A percentile compares a stretch with the other conserved stretches of the same genome.
phyloP scores from a whole-genome alignment of 768 basidiomycete genomes.

The Rhizopogon vinicolor region DNA sequence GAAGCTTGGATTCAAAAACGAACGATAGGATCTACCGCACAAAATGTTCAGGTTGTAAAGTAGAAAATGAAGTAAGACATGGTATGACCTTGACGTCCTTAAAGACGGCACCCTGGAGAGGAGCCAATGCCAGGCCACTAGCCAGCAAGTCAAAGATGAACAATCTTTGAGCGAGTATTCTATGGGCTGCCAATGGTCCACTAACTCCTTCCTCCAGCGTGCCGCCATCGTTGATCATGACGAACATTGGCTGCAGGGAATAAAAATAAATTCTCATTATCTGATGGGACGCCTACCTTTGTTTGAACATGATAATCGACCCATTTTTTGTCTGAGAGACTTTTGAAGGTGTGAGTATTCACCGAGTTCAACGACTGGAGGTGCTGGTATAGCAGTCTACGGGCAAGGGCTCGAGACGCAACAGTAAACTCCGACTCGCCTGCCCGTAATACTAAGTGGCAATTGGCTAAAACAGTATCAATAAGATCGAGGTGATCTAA shows the following conservation, averaged over 20 bases:
- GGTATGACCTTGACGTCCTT: conserved; percentile 55
- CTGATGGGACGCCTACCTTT: conserved; percentile 29
- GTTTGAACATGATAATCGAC: conserved; percentile 32
- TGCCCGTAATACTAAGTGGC: conserved; percentile 37
- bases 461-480: conserved; percentile 31
- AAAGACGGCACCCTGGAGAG: conserved; percentile 52
- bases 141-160: conserved; percentile 47
- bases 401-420: conserved; percentile 48
- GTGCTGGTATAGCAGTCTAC: conserved; percentile 48
- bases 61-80: not conserved
- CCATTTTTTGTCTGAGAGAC: conserved; percentile 47
- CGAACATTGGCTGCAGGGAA: conserved; percentile 57
- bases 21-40: conserved; percentile 53
- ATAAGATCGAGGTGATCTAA: not conserved
- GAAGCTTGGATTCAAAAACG: conserved; percentile 41
- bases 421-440: conserved; percentile 31
- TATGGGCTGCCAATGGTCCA: conserved; percentile 12
- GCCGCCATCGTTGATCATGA: conserved; percentile 54
- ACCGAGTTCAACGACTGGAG: conserved; percentile 34
- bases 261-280: not conserved
- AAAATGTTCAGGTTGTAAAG: not conserved
- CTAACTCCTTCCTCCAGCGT: conserved; percentile 8
- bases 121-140: conserved; percentile 45
- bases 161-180: conserved; percentile 41
- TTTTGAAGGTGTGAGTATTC: conserved; percentile 41